Conservation (phyloP, 441 rosid species). For the Geranium incanum region DNA sequence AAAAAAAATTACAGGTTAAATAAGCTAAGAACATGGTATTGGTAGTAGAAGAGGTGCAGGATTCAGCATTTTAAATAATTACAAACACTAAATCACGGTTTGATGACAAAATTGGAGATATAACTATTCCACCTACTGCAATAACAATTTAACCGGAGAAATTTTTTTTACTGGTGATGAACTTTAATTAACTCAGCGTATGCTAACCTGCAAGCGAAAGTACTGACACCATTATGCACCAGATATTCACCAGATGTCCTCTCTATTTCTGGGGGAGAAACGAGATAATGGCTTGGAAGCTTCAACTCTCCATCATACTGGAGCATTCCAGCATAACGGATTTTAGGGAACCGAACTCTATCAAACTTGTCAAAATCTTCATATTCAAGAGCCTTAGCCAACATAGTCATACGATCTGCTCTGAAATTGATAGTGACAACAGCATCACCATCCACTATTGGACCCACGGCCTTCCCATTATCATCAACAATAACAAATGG, state of each 20-base stretch:
- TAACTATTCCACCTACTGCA: background rate
- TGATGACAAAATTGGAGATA: background rate
- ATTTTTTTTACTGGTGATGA: background rate
- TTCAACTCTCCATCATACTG: conserved; percentile 91
- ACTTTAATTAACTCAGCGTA: background rate
- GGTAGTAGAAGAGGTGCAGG: background rate
- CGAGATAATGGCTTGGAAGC: conserved; percentile 83
- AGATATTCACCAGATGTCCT: conserved; percentile 97
- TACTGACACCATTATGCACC: conserved; percentile 68
- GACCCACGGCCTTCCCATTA: conserved; percentile 72
- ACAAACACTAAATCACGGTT: background rate
- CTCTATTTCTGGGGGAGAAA: conserved; percentile 92
- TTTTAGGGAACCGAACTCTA: conserved; percentile 76
- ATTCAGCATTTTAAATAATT: background rate
- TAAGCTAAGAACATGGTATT: background rate
- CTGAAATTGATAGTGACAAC: conserved; percentile 92
- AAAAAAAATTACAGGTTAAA: background rate
- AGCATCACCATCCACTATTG: conserved; percentile 88
- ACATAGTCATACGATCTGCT: conserved; percentile 95
- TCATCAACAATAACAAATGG: conserved; percentile 92
- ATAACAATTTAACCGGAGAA: background rate
- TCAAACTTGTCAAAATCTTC: conserved; percentile 83
- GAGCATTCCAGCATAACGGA: conserved; percentile 93
- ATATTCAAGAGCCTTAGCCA: conserved; percentile 86
- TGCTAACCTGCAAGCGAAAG: conserved; percentile 95